These are phyloP conservation scores for Dictyostelium brefeldianum DNA, from an alignment of 78 protist species.

Conservation along the genomic window DNA sequence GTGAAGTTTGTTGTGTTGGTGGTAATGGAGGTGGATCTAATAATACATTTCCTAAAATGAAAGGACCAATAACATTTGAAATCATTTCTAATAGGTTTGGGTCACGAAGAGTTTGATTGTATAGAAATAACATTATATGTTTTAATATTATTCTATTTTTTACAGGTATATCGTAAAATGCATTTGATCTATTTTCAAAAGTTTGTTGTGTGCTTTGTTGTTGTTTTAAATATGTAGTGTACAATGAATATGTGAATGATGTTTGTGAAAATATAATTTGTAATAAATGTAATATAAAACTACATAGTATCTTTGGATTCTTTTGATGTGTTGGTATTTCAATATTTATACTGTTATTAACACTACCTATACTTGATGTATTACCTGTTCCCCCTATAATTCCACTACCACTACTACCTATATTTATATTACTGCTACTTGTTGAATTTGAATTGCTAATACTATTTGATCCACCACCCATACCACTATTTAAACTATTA, in stretches of 20 bases:
- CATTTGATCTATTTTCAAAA: constrained; percentile 3
- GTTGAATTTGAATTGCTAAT: too few species aligned
- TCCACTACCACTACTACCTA: not conserved
- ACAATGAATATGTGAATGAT: constrained; percentile 55
- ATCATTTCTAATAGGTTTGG: constrained; percentile 38
- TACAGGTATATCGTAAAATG: constrained; percentile 51
- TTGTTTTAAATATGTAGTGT: constrained; percentile 57
- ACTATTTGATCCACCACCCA: not conserved
- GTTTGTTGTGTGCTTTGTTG: not conserved
- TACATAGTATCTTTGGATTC: constrained; percentile 39
- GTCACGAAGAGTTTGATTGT: constrained; percentile 3
- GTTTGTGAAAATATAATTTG: constrained; percentile 62
- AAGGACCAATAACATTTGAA: constrained; percentile 56
- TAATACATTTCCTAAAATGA: constrained; percentile 47
- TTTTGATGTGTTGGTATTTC: not conserved
- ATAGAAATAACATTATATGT: constrained; percentile 68
- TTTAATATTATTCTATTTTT: constrained; percentile 50
- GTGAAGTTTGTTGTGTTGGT: not conserved
- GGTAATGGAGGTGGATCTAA: constrained; percentile 21
- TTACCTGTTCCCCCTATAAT: not conserved
- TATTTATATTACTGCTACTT: not conserved
- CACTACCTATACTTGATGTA: not conserved
- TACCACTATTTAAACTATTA: not conserved
- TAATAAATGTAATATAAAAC: constrained; percentile 36
- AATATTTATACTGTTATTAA: not conserved